phyloP scores from a whole-genome alignment of 2,329 filamentous ascomycete genomes.

The Xylaria sp. region DNA sequence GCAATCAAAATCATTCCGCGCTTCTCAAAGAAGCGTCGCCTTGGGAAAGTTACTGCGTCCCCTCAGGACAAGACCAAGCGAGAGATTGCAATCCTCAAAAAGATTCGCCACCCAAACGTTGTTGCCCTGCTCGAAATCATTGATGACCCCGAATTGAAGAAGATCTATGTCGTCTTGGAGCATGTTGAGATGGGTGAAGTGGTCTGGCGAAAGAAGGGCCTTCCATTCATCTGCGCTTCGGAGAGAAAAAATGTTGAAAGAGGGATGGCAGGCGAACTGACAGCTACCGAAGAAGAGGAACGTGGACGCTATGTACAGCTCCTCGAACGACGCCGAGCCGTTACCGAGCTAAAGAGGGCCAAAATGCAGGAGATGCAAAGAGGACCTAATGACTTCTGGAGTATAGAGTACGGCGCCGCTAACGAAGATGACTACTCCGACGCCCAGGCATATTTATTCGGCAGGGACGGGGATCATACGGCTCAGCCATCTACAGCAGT shows the following conservation, averaged over 20 bases:
- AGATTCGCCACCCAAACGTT: slow-evolving; percentile 96
- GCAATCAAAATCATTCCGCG: slow-evolving; percentile 99
- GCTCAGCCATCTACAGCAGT: slow-evolving; percentile 38
- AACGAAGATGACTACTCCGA: slow-evolving; percentile 61
- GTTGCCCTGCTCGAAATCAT: slow-evolving; percentile 97
- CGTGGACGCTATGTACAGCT: slow-evolving; percentile 66
- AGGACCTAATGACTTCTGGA: slow-evolving; percentile 78
- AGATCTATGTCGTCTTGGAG: slow-evolving; percentile 98
- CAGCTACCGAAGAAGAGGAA: slow-evolving; percentile 67
- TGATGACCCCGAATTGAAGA: slow-evolving; percentile 94
- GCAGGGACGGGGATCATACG: slow-evolving; percentile 41
- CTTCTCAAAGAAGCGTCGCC: slow-evolving; percentile 89
- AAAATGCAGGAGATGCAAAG: slow-evolving; percentile 62
- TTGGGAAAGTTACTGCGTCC: slow-evolving; percentile 82
- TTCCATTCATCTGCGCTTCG: slow-evolving; percentile 82
- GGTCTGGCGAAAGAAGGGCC: slow-evolving; percentile 89
- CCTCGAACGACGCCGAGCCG: slow-evolving; percentile 67
- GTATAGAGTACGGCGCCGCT: slow-evolving; percentile 79
- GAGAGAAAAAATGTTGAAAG: slow-evolving; percentile 85
- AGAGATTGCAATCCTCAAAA: slow-evolving; percentile 98
- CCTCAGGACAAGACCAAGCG: slow-evolving; percentile 86
- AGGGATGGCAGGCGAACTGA: slow-evolving; percentile 71
- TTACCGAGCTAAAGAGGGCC: slow-evolving; percentile 68
- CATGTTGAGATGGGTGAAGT: slow-evolving; percentile 96
- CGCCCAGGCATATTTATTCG: slow-evolving; percentile 46